Evolutionary conservation across 116 monocot species (phyloP), one percentile per base, ranked within the genome.

Genomic region (Zostera marina): DNA sequence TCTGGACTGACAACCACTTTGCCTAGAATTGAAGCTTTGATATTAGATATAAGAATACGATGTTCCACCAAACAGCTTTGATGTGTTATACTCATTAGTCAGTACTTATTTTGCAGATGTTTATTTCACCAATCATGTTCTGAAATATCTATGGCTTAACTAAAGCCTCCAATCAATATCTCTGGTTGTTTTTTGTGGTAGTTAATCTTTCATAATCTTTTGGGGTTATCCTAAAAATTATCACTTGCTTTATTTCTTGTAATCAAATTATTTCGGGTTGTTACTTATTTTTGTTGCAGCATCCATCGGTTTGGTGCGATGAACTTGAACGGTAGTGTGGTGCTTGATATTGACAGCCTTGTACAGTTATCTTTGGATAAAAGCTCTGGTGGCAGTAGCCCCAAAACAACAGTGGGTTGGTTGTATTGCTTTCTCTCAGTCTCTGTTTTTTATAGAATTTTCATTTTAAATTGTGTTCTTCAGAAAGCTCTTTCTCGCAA

Each of bases 401-500:
- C 79, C 65, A 79, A 77, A 70, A 39, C 77, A 62, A 75, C 63
- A 2, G 88, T 80, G 42, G 74, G 79, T 54, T 26, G 58, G 59
- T 22, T 25, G n/a, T 43, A 41, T 39, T 43, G 11, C 52, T 42
- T 22, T 21, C 11, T 22, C 8, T 4, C 20, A 53, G 9, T 53
- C 3, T 6, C 9, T 12, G 53, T 9, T 22, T 22, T 53, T 9
- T 11, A 23, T 53, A 23, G 11, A 1, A 9, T 24, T 19, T 53
- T 25, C 9, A 7, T 22, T 22, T 19, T 25, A 9, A 16, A 23
- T 42, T 68, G 17, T 54, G 15, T 47, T 52, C 58, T 73, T 49
- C 69, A 93, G 93, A 84, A 84, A 66, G 77, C 77, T 20, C 81
- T 87, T 23, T 79, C 81, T 52, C 84, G 93, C 13, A 93, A 88